Base-by-base conservation (phyloP, 176 grass and related monocot genomes). In the Avena insularis region DNA sequence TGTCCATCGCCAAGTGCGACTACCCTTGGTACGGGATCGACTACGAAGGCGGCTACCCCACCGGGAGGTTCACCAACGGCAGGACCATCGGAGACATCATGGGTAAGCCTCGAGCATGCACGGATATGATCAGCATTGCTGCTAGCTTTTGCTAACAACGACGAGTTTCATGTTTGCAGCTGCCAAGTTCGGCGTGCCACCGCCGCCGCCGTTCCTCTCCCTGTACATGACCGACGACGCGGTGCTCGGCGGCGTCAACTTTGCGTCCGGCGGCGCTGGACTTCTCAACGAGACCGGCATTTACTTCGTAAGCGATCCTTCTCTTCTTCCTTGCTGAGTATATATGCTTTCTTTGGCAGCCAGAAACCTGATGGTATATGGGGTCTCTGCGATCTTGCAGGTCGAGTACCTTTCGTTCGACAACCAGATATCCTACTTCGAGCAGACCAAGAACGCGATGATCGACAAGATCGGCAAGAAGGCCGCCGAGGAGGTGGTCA, bases 1-100 rank as follows among this genome's bases (percentile, higher is more conserved):
- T 94, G 2, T 96, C 92, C 83, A 46, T 99, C 15, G 97, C 97
- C 54, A 99, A 94, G 80, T 99, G 82, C 17, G 59, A 99, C 81
- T 99, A 96, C 82, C 92, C 92, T 5, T 96, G 97, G 97, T 99
- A 99, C 67, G 97, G 92, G 62, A 87, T 99, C 9, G 97, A 99
- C 83, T 96, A 94, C 83, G 10, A 70, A 21, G 84, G 10, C 2
- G 89, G 92, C 31, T 75, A 50, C 53, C 92, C 97, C 16, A 99
- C 94, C 13, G 97, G 97, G 15, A 85, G 97, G 77, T 99, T 99
- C 91, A 94, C 92, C 71, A 96, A 99, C 72, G 94, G 97, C 82
- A 85, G 92, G 87, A 96, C 97, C 74, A 94, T 96, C 71, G 97
- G 94, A 4, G 97, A 99, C 86, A 91, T 94, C 90, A 96, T 99